A percentile compares a stretch with the other conserved stretches of the same genome.
Evolutionary conservation across 2,329 filamentous ascomycete genomes (phyloP).

Genomic region (Ophiostoma perfectum): DNA sequence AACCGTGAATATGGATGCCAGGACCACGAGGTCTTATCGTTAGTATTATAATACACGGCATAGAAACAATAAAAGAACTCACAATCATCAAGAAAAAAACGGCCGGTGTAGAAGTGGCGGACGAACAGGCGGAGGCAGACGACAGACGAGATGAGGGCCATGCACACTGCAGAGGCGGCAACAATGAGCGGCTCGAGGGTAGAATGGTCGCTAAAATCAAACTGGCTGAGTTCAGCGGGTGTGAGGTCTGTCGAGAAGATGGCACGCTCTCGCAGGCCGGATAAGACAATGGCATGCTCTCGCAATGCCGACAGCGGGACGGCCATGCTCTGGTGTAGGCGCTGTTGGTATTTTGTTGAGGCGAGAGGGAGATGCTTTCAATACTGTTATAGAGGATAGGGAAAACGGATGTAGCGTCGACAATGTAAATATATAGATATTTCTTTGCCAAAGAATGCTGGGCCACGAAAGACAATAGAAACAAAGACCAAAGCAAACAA

Average conservation of each 20-base stretch:
- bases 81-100: conserved; percentile 29
- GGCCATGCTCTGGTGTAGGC: background rate
- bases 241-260: conserved; percentile 17
- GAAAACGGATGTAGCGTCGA: too few species aligned
- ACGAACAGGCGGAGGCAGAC: conserved; percentile 27
- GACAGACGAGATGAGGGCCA: conserved; percentile 26
- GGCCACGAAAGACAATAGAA: background rate
- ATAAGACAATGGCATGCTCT: background rate
- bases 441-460: background rate
- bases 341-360: background rate
- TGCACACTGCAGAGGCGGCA: conserved; percentile 25
- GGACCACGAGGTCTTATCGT: conserved; percentile 24
- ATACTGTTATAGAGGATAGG: too few species aligned
- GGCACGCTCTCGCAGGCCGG: background rate
- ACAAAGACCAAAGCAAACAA: background rate
- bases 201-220: conserved; percentile 28
- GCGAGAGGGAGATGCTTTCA: background rate
- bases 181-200: conserved; percentile 21
- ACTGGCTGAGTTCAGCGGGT: conserved; percentile 23
- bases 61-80: background rate
- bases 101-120: conserved; percentile 25
- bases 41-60: background rate
- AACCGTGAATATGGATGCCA: conserved; percentile 28
- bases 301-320: conserved; percentile 6
- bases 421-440: too few species aligned